A percentile compares a stretch with the other conserved stretches of the same genome.
These are phyloP conservation scores for Helminthosporium solani DNA, from an alignment of 2,329 filamentous ascomycete species.

Conservation along the genomic window DNA sequence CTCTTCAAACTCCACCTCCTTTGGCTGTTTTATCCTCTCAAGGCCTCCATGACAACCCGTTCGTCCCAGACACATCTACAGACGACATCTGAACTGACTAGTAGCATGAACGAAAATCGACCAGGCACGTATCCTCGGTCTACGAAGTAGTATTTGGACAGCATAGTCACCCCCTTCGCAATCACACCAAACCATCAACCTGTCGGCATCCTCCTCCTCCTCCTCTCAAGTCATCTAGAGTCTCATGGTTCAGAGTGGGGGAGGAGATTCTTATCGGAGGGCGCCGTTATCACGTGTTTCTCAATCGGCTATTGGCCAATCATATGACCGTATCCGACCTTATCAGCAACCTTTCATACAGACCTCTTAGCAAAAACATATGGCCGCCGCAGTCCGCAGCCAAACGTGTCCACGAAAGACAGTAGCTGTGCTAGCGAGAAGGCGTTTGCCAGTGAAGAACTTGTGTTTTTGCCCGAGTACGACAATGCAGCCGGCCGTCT, in stretches of 20 bases:
- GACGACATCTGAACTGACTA: background rate
- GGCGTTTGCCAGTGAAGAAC: slow-evolving; percentile 26
- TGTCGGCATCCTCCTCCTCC: slow-evolving; percentile 32
- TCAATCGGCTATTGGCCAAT: slow-evolving; percentile 22
- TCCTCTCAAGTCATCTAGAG: slow-evolving; percentile 6
- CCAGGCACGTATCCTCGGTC: too few species aligned
- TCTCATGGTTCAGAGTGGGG: slow-evolving; percentile 17
- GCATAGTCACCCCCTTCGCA: too few species aligned
- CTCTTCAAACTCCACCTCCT: too few species aligned
- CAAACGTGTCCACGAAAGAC: slow-evolving; percentile 12
- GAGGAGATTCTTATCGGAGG: slow-evolving; percentile 26
- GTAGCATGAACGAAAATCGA: background rate
- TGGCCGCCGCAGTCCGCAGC: slow-evolving; percentile 12
- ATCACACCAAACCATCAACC: too few species aligned
- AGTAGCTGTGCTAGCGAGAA: slow-evolving; percentile 14
- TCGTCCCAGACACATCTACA: background rate
- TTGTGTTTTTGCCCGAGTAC: slow-evolving; percentile 23
- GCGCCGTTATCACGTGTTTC: slow-evolving; percentile 30
- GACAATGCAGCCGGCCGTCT: slow-evolving; percentile 34
- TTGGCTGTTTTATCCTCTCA: too few species aligned
- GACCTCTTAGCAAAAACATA: slow-evolving; percentile 31
- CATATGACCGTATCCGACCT: slow-evolving; percentile 12
- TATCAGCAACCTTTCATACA: slow-evolving; percentile 29
- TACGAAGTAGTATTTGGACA: too few species aligned
- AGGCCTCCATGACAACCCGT: background rate